Conservation (phyloP, 1,284 basidiomycete genomes). For the Phaffia rhodozyma region DNA sequence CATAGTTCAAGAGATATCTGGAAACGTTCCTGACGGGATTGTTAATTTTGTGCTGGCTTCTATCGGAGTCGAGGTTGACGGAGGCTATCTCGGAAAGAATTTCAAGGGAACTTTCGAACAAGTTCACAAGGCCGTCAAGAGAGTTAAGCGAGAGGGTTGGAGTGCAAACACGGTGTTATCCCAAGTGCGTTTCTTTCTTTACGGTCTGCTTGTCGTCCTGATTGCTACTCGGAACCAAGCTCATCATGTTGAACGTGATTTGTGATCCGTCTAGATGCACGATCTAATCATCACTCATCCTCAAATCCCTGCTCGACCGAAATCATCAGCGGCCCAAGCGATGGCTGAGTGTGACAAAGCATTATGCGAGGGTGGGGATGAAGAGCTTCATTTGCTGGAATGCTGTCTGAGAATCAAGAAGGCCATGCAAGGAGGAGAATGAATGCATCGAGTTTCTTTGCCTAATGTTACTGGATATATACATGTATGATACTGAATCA, state of each 20-base stretch:
- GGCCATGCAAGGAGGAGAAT: conserved; percentile 32
- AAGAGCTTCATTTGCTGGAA: conserved; percentile 88
- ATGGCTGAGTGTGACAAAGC: conserved; percentile 96
- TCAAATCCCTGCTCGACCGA: conserved; percentile 64
- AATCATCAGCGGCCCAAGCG: conserved; percentile 66
- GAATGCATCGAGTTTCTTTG: background rate
- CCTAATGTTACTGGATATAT: background rate
- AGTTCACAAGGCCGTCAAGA: conserved; percentile 60
- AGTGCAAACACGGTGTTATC: conserved; percentile 79
- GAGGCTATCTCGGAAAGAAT: conserved; percentile 42
- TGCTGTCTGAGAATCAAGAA: conserved; percentile 67
- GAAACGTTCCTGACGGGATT: conserved; percentile 70
- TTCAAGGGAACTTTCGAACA: conserved; percentile 49
- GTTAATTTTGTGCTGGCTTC: conserved; percentile 57
- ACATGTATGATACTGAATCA: background rate
- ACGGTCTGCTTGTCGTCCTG: conserved; percentile 1
- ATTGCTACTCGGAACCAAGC: background rate
- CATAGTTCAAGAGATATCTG: conserved; percentile 86
- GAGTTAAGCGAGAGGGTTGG: conserved; percentile 75
- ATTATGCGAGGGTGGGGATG: conserved; percentile 92
- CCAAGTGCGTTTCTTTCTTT: conserved; percentile 48
- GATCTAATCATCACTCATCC: conserved; percentile 77
- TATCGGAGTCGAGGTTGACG: conserved; percentile 57
- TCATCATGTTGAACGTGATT: no score
- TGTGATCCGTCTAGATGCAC: conserved; percentile 52